Base-by-base conservation (phyloP, 257 asterid species). In the Plantago elongata region DNA sequence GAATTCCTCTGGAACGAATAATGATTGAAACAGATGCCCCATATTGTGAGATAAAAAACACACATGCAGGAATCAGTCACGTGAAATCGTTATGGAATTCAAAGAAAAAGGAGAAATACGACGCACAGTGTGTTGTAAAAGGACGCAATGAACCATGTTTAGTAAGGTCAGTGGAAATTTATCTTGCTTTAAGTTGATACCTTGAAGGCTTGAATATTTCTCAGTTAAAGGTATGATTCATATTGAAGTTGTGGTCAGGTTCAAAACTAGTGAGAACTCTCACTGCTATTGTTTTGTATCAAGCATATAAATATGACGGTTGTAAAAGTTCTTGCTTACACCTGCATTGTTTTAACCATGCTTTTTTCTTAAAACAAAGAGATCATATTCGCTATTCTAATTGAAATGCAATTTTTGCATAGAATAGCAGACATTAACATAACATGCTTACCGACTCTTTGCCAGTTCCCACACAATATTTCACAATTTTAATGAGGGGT, bases 11-110 rank as follows among this genome's bases (percentile, higher is more conserved):
- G 30, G 94, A 84, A 65, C 72, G 88, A 62, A 76, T 92, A 86
- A 86, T 92, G 97, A 89, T 89, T 51, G 99, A 92, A 74, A 92
- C 97, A 5, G 99, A 92, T 76, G 86, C 99, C 38, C 97, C 99
- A 14, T 92, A 92, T 66, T 92, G 96, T 65, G 99, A 86, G 78
- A 89, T 92, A 66, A 92, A 87, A 81, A 92, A 78, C 69, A 83
- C 96, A 11, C 95, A 83, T 76, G 90, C 99, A 0, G 99, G 96
- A 68, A 79, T 80, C 62, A 75, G 66, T 30, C 82, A 77, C 30
- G 88, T 92, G 75, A 87, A 78, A 77, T 83, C 99, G 43, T 66
- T 68, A 29, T 89, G 96, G 99, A 78, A 94, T 62, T 89, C 97
- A 11, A 89, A 84, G 88, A 92, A 86, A 74, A 92, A 92, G 81